Base-by-base conservation (phyloP, 352 stramenopile genomes). In the Phytopythium kandeliae region DNA sequence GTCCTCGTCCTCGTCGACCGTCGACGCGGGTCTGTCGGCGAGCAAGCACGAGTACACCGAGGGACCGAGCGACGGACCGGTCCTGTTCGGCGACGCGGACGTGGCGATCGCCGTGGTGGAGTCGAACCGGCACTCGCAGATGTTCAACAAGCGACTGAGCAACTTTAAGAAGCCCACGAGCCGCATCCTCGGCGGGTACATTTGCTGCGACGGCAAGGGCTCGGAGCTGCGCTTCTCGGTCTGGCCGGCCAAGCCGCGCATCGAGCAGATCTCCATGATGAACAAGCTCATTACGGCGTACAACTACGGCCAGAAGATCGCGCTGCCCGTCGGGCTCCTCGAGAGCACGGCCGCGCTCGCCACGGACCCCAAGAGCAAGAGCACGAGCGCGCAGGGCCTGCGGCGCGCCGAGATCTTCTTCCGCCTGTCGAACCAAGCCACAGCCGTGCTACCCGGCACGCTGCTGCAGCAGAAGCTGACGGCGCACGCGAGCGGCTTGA, bases 81-180 rank as follows among this genome's bases (percentile, higher is more conserved):
- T 94, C 47, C 92, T 87, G 58, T 92, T 89, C 48, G 80, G 78
- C 15, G 80, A 94, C 55, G 53, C 54, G 0, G 89, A 92, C 37
- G 58, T 94, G 11, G 72, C 89, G 25, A 88, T 94, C 37, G 74
- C 90, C 48, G 79, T 94, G 9, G 78, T 69, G 1, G 76, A 94
- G 60, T 92, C 80, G 50, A 92, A 94, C 45, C 80, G 83, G 9
- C 58, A 85, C 24, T 76, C 78, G 21, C 89, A 76, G 36, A 91
- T 89, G 59, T 90, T 94, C 55, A 90, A 94, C 33, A 92, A 90
- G 56, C 72, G 79, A 38, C 58, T 94, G 19, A 90, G 67, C 41
- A 94, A 94, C 62, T 94, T 89, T 35, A 94, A 94, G 55, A 94
- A 94, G 44, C 75, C 77, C 8, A 94, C 83, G 35, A 89, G 76